phyloP scores from a whole-genome alignment of 305 asterid species.

The Solanum hybrid region DNA sequence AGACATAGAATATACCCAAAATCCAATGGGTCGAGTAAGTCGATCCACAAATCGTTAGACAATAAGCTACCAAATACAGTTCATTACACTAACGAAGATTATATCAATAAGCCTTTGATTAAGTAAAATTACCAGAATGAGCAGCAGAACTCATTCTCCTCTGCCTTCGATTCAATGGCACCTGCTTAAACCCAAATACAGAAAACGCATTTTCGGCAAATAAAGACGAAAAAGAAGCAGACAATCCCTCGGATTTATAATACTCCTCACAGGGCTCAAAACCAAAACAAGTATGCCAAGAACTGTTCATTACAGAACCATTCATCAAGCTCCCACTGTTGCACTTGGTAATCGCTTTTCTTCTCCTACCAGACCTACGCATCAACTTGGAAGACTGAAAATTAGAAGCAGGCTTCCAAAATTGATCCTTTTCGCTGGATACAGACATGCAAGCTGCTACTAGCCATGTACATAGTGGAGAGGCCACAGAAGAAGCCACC shows the following conservation, averaged over 20 bases:
- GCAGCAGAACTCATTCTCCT: constrained; percentile 10
- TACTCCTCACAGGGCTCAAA: constrained; percentile 28
- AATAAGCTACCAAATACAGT: not conserved
- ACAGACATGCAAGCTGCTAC: constrained; percentile 34
- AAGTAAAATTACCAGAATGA: constrained; percentile 16
- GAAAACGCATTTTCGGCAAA: constrained; percentile 20
- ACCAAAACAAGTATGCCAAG: constrained; percentile 14
- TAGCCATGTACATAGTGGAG: constrained; percentile 36
- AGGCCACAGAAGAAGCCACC: constrained; percentile 22
- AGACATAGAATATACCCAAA: not conserved
- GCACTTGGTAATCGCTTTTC: constrained; percentile 6
- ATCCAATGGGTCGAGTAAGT: not conserved
- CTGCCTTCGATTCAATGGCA: constrained; percentile 12
- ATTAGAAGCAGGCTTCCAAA: constrained; percentile 2
- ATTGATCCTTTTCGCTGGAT: constrained; percentile 15
- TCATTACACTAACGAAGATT: not conserved
- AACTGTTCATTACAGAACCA: constrained; percentile 16
- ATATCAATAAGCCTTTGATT: not conserved
- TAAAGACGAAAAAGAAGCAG: constrained; percentile 11
- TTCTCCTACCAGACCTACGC: constrained; percentile 12
- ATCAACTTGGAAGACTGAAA: constrained; percentile 17
- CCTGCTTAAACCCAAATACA: constrained; percentile 16
- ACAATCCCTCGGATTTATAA: constrained; percentile 13
- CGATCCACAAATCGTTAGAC: not conserved
- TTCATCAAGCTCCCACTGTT: constrained; percentile 16